A percentile compares a stretch with the other conserved stretches of the same genome.
Conservation (phyloP, 1,284 basidiomycete genomes). For the Tilletia setariae region DNA sequence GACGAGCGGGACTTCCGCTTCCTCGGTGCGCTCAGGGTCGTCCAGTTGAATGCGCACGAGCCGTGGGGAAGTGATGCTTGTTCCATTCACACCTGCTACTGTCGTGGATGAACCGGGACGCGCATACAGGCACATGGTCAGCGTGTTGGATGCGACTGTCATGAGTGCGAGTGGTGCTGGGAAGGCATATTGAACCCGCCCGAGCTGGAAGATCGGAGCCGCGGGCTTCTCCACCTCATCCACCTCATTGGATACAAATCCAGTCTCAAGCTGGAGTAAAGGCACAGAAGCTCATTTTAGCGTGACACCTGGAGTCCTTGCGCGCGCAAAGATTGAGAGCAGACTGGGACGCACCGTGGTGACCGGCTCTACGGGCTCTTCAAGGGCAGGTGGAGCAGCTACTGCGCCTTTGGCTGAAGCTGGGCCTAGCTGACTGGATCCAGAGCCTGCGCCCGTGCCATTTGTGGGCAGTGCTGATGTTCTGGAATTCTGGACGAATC, state of each 20-base stretch:
- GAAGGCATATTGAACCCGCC: slow-evolving; percentile 51
- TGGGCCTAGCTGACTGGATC: neutral
- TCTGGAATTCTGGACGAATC: slow-evolving; percentile 14
- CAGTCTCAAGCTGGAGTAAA: slow-evolving; percentile 36
- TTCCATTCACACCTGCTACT: slow-evolving; percentile 16
- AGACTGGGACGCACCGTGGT: neutral
- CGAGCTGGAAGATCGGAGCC: slow-evolving; percentile 49
- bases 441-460: neutral
- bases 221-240: slow-evolving; percentile 22
- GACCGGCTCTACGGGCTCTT: neutral
- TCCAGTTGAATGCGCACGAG: slow-evolving; percentile 51
- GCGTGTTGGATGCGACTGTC: slow-evolving; percentile 46
- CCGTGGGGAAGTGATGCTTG: slow-evolving; percentile 25
- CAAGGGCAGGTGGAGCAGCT: neutral
- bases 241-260: slow-evolving; percentile 35
- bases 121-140: slow-evolving; percentile 48
- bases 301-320: neutral
- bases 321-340: neutral
- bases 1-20: slow-evolving; percentile 45
- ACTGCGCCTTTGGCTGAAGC: neutral
- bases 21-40: slow-evolving; percentile 43
- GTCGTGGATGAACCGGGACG: slow-evolving; percentile 21
- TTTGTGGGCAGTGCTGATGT: slow-evolving; percentile 5
- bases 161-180: slow-evolving; percentile 44
- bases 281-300: neutral